Base-by-base conservation (phyloP, 306 rosid genomes). In the Prinsepia uniflora region DNA sequence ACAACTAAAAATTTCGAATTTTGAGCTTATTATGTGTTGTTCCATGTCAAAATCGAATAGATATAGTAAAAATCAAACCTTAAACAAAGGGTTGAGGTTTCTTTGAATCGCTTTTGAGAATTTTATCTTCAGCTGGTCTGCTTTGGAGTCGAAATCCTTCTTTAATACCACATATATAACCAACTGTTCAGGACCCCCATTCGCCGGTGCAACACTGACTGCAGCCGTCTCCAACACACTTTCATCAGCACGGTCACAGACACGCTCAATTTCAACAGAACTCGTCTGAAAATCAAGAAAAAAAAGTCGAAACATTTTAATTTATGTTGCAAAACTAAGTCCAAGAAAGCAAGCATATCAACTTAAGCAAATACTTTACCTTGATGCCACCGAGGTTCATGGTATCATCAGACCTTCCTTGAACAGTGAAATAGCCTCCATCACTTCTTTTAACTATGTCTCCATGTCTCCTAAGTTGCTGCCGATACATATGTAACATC, bases 361-460 rank as follows among this genome's bases (percentile, higher is more conserved):
- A 1, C 54, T 20, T n/a, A 54, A 44, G 5, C 39, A 50, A 45
- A 59, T 20, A 39, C 24, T 2, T 20, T 78, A 93, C 97, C 97
- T 90, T 93, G 72, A 93, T 93, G 73, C 98, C 98, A 52, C 98
- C 96, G 55, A 90, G 91, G 81, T 86, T 92, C 98, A 92, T 93
- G 53, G 98, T 93, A 82, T 90, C 98, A 74, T 92, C 96, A 39
- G 96, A 92, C 82, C 98, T 84, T 24, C 98, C 98, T 65, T 93
- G 96, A 39, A 90, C 94, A 19, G 76, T 41, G 36, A 79, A 68
- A 74, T 79, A 88, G 64, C 98, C 96, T 55, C 88, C 94, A 39
- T 73, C 85, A 1, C 82, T 85, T 86, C 92, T 83, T 72, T 73
- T 88, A 72, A 93, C 17, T 67, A 90, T 81, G 76, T 93, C 98